A percentile compares a stretch with the other conserved stretches of the same genome.
Evolutionary conservation across 192 early-diverging fungal genomes (phyloP).

Genomic region (Chytriomyces sp.): DNA sequence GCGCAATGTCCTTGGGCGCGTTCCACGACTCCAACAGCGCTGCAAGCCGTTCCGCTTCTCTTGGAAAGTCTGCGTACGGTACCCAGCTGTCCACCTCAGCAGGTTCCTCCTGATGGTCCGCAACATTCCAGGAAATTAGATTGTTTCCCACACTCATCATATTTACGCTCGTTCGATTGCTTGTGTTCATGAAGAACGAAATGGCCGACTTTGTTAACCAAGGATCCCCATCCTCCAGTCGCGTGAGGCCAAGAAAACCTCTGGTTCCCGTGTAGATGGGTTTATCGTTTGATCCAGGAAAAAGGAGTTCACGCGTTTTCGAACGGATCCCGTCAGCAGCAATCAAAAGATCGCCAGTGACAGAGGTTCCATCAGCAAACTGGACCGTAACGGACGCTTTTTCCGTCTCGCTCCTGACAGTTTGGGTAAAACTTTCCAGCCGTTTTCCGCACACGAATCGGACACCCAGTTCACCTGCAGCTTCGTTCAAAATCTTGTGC

Average conservation of each 20-base stretch:
- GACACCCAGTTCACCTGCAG: background rate
- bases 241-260: constrained; percentile 6
- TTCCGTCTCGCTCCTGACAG: background rate
- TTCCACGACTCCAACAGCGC: background rate
- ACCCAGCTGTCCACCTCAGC: background rate
- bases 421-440: background rate
- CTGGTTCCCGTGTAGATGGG: constrained; percentile 17
- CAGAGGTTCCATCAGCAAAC: constrained; percentile 25
- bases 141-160: background rate
- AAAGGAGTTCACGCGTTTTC: constrained; percentile 18
- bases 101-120: background rate
- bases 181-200: background rate
- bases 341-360: constrained; percentile 22
- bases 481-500: constrained; percentile 3
- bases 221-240: background rate
- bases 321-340: constrained; percentile 32
- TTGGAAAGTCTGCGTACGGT: background rate
- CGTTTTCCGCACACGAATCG: constrained; percentile 1
- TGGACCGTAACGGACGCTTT: constrained; percentile 1
- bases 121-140: background rate
- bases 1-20: background rate
- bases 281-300: constrained; percentile 32
- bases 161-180: background rate
- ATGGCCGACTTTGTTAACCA: background rate
- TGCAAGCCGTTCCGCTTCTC: constrained; percentile 4